Base-by-base conservation (phyloP, 495 filamentous ascomycete species). In the Neurospora sp. region DNA sequence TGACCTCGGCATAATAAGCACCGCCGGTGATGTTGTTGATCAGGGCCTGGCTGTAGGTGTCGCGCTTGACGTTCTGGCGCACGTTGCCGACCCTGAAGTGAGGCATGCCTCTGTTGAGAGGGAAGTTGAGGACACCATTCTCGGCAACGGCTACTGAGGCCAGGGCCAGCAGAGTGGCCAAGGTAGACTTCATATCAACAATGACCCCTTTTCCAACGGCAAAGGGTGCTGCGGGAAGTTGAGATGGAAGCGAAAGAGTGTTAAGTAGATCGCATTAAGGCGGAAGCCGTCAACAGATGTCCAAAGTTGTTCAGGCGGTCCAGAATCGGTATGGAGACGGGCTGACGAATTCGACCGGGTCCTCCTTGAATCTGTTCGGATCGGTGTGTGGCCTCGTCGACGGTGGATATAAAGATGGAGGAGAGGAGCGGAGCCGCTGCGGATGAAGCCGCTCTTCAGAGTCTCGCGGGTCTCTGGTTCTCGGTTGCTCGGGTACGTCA, bases 1-100 rank as follows among this genome's bases (percentile, higher is more conserved):
- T 85, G 70, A 94, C 83, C 70, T 92, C 87, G 70, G 87, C 87
- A 78, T 88, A 90, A 79, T 96, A 96, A 9, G 81, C 83, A 28
- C 84, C 85, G 19, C 82, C 83, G 1, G 84, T 84, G 70, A 86
- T 74, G 74, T 86, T 86, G 76, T 86, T 86, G 77, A 80, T 79
- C 28, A 86, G 69, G 66, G 77, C 71, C 74, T 85, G 78, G 6
- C 78, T 76, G 71, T 81, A 83, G 19, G 81, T 82, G 19, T 40
- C 76, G 15, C 79, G 75, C 37, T 73, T 74, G 17, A 69, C 70
- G 70, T 77, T 69, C 19, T 69, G 70, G 36, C 73, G 76, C 69
- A 69, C 40, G 54, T 71, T 54, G 69, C 72, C 79, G 36, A 78
- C 4, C 37, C 62, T 73, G 42, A 74, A 28, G 31, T 73, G 77